Evolutionary conservation across 176 grass and related monocot species (phyloP), one percentile per base, ranked within the genome.

Genomic region (Musa acuminata): DNA sequence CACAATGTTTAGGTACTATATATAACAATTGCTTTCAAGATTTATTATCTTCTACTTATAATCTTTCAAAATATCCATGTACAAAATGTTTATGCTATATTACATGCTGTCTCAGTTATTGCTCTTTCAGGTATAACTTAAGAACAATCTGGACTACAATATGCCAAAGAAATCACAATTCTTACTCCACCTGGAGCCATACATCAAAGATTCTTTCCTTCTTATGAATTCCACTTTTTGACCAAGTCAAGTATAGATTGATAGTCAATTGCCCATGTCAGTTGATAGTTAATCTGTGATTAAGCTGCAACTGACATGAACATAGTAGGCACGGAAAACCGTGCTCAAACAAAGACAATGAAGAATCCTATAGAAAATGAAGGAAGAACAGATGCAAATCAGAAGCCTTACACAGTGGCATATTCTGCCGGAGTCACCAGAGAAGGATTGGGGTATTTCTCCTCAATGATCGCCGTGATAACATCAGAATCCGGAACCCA

Each of bases 401-500:
- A 48, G 53, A 75, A 65, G 22, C 9, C 84, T 72, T 88, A 96
- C 93, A 90, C 81, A 68, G 89, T 76, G 51, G 89, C 80, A 72
- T 86, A 90, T 58, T 96, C 85, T 22, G 87, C 72, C 71, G 87
- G 84, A 51, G 89, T 87, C 10, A 83, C 84, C 80, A 96, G 83
- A 75, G 87, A 81, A 6, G 93, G 93, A 29, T 74, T 65, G 11
- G 85, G 93, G 79, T 81, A 90, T 65, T 92, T 90, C 78, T 96
- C 85, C 80, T 96, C 93, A 27, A 96, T 87, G 29, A 90, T 51
- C 79, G 84, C 87, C 55, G 85, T 83, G 72, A 96, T 92, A 17
- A 90, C 87, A 76, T 96, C 93, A 22, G 93, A 96, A 79, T 92
- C 93, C 49, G 76, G 73, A 87, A 92, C 78, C 87, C 89, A 92